Base-by-base conservation (phyloP, 2,329 filamentous ascomycete genomes). In the Echinosphaeria canescens region DNA sequence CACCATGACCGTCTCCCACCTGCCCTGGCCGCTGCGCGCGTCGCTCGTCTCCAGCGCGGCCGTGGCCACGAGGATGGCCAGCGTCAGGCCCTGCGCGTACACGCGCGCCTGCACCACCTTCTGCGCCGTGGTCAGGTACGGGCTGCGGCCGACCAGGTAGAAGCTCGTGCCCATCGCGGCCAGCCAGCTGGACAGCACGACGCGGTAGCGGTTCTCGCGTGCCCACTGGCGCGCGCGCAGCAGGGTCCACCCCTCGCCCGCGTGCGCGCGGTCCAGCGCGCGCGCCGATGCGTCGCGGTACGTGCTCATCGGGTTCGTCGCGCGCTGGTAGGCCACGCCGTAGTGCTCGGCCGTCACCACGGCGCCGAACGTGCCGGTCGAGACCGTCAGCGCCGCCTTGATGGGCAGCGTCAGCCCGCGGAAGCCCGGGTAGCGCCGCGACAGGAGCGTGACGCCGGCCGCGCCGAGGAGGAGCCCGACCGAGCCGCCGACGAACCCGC, bases 61-160 rank as follows among this genome's bases (percentile, higher is more conserved):
- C 17, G 71, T 76, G 30, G 79, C 69, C 42, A 91, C 64, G 30
- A 93, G 58, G 27, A 92, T 80, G 34, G 74, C 76, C 25, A 93
- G 57, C 5, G 84, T 91, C 39, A 91, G 55, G 5, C 78, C 81
- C 56, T 93, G 84, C 4, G 84, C 84, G 51, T 92, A 92, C 36
- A 93, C 75, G 64, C 84, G 74, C 14, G 82, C 84, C 60, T 93
- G 84, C 11, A 93, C 84, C 13, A 93, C 55, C 61, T 92, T 92
- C 59, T 93, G 84, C 32, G 64, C 54, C 3, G 69, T 72, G 26
- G 62, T 67, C 25, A 91, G 59, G 44, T 73, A 78, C 36, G 65
- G 71, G 46, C 80, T 80, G 34, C 80, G 67, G 42, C 75, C 69
- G 34, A 93, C 81, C 16, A 90, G 47, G 29, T 59, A 68, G 36